phyloP scores from a whole-genome alignment of 2,329 filamentous ascomycete species.

The Pseudogymnoascus sp. region DNA sequence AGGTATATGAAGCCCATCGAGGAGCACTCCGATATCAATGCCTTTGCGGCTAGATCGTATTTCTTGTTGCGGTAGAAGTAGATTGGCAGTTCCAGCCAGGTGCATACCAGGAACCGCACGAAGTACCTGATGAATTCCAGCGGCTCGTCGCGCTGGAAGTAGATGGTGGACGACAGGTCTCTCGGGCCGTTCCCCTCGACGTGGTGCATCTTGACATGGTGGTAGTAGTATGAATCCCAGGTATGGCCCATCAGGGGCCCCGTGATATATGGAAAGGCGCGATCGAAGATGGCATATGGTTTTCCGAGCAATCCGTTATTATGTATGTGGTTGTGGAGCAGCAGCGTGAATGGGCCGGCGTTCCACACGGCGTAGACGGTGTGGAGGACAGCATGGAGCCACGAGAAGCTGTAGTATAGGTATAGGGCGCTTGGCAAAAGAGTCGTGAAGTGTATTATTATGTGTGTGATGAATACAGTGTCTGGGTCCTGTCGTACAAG shows the following conservation, averaged over 20 bases:
- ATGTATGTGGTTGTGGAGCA: slow-evolving; percentile 83
- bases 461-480: slow-evolving; percentile 70
- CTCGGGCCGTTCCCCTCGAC: slow-evolving; percentile 72
- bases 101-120: slow-evolving; percentile 62
- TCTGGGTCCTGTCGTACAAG: slow-evolving; percentile 61
- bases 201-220: slow-evolving; percentile 81
- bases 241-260: slow-evolving; percentile 76
- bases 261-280: slow-evolving; percentile 61
- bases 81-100: slow-evolving; percentile 66
- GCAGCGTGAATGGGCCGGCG: slow-evolving; percentile 66
- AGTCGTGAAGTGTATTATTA: slow-evolving; percentile 62
- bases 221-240: slow-evolving; percentile 79
- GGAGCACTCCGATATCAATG: slow-evolving; percentile 52
- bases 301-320: slow-evolving; percentile 59
- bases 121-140: slow-evolving; percentile 64
- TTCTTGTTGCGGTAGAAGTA: slow-evolving; percentile 65
- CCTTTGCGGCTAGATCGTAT: slow-evolving; percentile 42
- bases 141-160: slow-evolving; percentile 64
- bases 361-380: slow-evolving; percentile 58
- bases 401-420: slow-evolving; percentile 59
- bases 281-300: slow-evolving; percentile 49
- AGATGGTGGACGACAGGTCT: slow-evolving; percentile 67
- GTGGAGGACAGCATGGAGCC: slow-evolving; percentile 59
- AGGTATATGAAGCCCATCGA: slow-evolving; percentile 50
- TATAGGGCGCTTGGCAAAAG: slow-evolving; percentile 60